Evolutionary conservation across 148 eudicot genomes (phyloP).

Genomic region (Vaccinium macrocarpon): DNA sequence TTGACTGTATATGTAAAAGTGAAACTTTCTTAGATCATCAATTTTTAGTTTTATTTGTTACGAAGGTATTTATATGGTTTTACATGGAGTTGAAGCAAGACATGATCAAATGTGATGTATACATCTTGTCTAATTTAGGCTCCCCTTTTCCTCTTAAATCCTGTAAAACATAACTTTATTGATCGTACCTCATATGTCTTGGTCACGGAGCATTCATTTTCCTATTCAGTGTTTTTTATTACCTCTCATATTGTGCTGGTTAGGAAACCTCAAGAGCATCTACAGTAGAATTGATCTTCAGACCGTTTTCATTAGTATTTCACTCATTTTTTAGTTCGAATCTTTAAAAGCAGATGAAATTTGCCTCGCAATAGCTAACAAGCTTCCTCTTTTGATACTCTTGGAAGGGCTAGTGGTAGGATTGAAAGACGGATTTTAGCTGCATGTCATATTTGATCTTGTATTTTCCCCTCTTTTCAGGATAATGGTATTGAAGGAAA

Average conservation of each 20-base stretch:
- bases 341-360: not conserved
- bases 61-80: not conserved
- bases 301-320: not conserved
- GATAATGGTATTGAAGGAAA: not conserved
- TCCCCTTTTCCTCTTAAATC: not conserved
- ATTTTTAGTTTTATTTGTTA: not conserved
- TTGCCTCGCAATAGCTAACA: not conserved
- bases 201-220: not conserved
- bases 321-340: not conserved
- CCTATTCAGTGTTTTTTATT: not conserved
- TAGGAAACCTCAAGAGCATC: not conserved
- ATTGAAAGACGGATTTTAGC: not conserved
- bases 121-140: not conserved
- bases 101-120: not conserved
- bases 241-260: not conserved
- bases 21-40: not conserved
- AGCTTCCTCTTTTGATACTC: not conserved
- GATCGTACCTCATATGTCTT: not conserved
- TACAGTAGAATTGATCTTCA: not conserved
- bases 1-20: not conserved
- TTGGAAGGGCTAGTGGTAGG: not conserved
- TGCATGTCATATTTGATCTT: not conserved
- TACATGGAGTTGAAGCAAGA: not conserved
- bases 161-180: not conserved
- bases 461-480: not conserved